Conservation (phyloP, 495 filamentous ascomycete genomes). For the Aspergillus bridgeri region DNA sequence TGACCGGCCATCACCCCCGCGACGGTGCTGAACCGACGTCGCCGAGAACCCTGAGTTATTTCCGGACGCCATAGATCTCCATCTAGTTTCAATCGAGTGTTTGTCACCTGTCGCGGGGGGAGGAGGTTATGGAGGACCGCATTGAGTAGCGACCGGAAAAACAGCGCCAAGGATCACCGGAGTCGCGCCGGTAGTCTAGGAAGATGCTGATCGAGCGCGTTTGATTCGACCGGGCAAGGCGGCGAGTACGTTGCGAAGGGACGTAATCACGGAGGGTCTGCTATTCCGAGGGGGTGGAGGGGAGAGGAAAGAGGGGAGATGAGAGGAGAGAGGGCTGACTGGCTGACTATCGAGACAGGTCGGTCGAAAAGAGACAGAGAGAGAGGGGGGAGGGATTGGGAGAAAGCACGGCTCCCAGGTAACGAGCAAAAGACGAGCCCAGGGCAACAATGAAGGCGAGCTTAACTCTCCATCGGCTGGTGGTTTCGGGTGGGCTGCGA, state of each 20-base stretch:
- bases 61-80: constrained; percentile 50
- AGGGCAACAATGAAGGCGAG: not conserved
- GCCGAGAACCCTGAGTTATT: constrained; percentile 54
- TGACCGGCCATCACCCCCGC: constrained; percentile 54
- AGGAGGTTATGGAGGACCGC: constrained; percentile 26
- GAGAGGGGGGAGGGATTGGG: not conserved
- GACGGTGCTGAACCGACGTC: constrained; percentile 66
- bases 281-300: not conserved
- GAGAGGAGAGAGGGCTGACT: not conserved
- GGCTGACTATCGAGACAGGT: not conserved
- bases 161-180: constrained; percentile 1
- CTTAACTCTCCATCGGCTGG: constrained; percentile 10
- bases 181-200: not conserved
- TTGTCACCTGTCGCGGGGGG: constrained; percentile 40
- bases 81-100: constrained; percentile 38
- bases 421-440: constrained; percentile 5
- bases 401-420: constrained; percentile 9
- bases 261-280: not conserved
- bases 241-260: constrained; percentile 9
- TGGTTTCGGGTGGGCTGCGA: constrained; percentile 18
- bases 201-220: constrained; percentile 2
- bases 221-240: constrained; percentile 7
- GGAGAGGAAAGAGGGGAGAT: not conserved
- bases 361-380: not conserved
- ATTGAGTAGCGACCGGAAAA: constrained; percentile 31